These are phyloP conservation scores for Herpetomonas samuelpessoai DNA, from an alignment of 208 protist species.

Conservation along the genomic window DNA sequence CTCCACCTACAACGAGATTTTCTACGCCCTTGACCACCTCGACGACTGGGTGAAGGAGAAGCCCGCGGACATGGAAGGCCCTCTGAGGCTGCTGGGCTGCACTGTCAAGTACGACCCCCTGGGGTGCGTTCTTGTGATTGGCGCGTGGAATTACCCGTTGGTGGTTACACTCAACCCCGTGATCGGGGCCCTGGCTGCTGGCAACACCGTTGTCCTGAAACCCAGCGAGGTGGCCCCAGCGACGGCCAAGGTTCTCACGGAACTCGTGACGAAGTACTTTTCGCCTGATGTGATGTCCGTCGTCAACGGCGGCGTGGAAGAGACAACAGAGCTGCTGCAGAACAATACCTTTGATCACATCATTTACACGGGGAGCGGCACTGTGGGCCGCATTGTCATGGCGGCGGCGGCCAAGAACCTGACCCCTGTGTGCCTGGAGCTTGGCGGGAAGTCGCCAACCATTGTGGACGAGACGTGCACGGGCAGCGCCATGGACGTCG, in stretches of 20 bases:
- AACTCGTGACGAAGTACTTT: conserved; percentile 73
- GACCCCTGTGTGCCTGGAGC: conserved; percentile 92
- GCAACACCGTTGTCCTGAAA: conserved; percentile 91
- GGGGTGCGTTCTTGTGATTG: conserved; percentile 89
- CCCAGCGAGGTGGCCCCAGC: conserved; percentile 64
- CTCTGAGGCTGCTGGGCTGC: conserved; percentile 20
- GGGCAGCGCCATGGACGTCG: conserved; percentile 38
- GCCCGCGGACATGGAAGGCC: conserved; percentile 16
- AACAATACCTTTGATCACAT: conserved; percentile 88
- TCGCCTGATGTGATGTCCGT: conserved; percentile 37
- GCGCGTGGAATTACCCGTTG: conserved; percentile 93
- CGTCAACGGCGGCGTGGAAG: conserved; percentile 56
- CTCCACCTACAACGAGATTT: conserved; percentile 18
- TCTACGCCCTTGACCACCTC: conserved; percentile 35
- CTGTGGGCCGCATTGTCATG: conserved; percentile 78
- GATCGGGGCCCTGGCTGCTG: conserved; percentile 81
- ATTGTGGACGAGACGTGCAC: conserved; percentile 69
- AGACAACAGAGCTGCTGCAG: conserved; percentile 65
- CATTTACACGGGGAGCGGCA: conserved; percentile 87
- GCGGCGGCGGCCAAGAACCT: conserved; percentile 79
- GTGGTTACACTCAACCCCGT: conserved; percentile 65
- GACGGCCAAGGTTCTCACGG: conserved; percentile 40
- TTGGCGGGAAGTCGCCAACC: conserved; percentile 93
- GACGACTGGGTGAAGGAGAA: conserved; percentile 1
- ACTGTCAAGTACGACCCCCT: conserved; percentile 59